Base-by-base conservation (phyloP, 2,329 filamentous ascomycete species). In the Aspergillus nomiae region DNA sequence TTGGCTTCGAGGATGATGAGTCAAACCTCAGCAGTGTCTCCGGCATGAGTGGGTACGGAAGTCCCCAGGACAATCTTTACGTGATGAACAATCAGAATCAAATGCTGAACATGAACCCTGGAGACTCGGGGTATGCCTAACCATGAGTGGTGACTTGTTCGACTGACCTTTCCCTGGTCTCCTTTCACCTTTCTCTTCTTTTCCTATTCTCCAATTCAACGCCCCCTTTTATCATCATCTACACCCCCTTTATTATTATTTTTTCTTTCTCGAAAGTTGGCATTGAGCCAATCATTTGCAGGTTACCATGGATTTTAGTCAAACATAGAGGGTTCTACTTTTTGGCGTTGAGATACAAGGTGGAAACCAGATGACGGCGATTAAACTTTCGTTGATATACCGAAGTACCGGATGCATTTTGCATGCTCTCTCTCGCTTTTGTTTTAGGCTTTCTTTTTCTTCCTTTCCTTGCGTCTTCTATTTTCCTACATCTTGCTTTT, bases 1-100 rank as follows among this genome's bases (percentile, higher is more conserved):
- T 76, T 61, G 78, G 77, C 2, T 78, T 75, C 38, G 78, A 81
- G n/a, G 78, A 81, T 28, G 78, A 81, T 57, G 78, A 80, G 51
- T 74, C 77, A 1, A 74, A 73, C n/a, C 46, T 77, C 45, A 73
- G 72, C 58, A 76, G 71, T 61, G 70, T 71, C 48, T 73, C 77
- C 8, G 75, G 76, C 2, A 68, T 79, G 63, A 73, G 73, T 63
- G 73, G 72, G 48, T 73, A 75, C 11, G 79, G 77, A 24, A 71
- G 71, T 56, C 73, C 71, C 7, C 71, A 74, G 43, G 72, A 73
- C n/a, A 68, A 67, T 51, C 69, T 77, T 48, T 79, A 76, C 50
- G 67, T 67, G 34, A 67, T 70, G 60, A 69, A 68, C 48, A 69
- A 67, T 50, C 65, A 68, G 46, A 63, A 65, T 24, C 73, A 72